phyloP scores from a whole-genome alignment of 768 basidiomycete species.

The Boletus sp. region DNA sequence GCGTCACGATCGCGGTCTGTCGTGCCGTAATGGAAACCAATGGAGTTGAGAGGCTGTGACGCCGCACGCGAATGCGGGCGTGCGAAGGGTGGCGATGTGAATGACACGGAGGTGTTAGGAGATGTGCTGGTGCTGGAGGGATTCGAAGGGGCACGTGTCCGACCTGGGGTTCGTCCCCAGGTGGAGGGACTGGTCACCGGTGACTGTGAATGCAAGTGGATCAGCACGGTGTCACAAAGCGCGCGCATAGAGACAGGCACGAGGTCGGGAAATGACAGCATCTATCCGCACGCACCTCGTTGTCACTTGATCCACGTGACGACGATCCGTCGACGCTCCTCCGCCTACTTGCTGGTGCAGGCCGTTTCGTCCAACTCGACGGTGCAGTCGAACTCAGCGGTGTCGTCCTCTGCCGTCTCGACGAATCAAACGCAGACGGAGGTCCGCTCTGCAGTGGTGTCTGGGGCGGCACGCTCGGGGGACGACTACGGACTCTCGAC shows the following conservation, averaged over 20 bases:
- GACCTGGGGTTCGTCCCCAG: conserved; percentile 46
- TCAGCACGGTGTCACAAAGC: conserved; percentile 8
- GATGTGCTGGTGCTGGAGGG: conserved; percentile 45
- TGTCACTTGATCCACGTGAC: conserved; percentile 55
- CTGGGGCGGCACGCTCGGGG: conserved; percentile 55
- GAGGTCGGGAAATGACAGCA: not conserved
- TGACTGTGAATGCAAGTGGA: conserved; percentile 28
- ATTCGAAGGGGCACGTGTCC: conserved; percentile 69
- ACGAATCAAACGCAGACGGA: conserved; percentile 65
- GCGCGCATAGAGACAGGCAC: not conserved
- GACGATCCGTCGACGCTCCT: conserved; percentile 68
- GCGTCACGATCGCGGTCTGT: conserved; percentile 36
- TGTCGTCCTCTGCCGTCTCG: conserved; percentile 66
- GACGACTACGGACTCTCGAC: conserved; percentile 44
- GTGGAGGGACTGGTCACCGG: conserved; percentile 38
- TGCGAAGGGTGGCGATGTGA: conserved; percentile 45
- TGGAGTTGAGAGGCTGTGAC: conserved; percentile 44
- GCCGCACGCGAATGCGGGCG: conserved; percentile 67
- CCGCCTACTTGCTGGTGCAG: conserved; percentile 62
- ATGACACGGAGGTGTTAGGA: conserved; percentile 37
- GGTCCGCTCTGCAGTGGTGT: conserved; percentile 41
- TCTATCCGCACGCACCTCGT: conserved; percentile 52
- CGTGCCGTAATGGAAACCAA: conserved; percentile 43
- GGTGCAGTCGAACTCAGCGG: conserved; percentile 61
- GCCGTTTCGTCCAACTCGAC: conserved; percentile 75